Percentiles rank a stretch among this genome's conserved stretches.
These are phyloP conservation scores for Ormosia emarginata DNA, from an alignment of 306 rosid genomes.

Conservation along the genomic window DNA sequence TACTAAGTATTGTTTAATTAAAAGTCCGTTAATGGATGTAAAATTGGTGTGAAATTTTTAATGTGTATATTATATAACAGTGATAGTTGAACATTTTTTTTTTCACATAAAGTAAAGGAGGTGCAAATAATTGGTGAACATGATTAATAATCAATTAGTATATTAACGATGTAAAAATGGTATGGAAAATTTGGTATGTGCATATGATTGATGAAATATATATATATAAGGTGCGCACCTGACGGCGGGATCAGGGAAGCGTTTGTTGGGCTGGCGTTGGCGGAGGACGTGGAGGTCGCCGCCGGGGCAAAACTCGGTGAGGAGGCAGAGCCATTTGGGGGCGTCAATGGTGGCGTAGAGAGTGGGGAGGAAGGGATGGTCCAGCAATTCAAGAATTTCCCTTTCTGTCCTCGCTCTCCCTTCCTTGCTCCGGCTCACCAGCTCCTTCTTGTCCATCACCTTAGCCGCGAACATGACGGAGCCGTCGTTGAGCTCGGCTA, in stretches of 20 bases:
- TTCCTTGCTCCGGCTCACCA: slow-evolving; percentile 66
- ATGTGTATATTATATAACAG: no score
- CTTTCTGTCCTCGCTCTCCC: slow-evolving; percentile 76
- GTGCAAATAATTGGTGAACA: no score
- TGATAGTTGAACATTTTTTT: neutral
- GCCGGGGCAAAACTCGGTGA: slow-evolving; percentile 88
- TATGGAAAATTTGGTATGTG: no score
- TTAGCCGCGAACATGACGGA: slow-evolving; percentile 64
- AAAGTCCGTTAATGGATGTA: no score
- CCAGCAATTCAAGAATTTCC: slow-evolving; percentile 65
- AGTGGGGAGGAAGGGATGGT: slow-evolving; percentile 78
- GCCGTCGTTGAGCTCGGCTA: slow-evolving; percentile 47
- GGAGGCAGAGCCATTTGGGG: slow-evolving; percentile 59
- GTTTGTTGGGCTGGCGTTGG: slow-evolving; percentile 67
- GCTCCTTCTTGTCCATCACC: slow-evolving; percentile 82
- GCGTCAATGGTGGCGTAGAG: slow-evolving; percentile 74
- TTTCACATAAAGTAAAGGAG: no score
- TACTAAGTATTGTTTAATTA: no score
- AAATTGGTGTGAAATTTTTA: no score
- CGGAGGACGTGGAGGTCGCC: slow-evolving; percentile 88
- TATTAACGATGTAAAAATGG: no score
- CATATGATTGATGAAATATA: no score
- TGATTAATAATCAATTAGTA: no score
- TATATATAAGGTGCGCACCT: slow-evolving; percentile 45
- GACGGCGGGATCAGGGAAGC: slow-evolving; percentile 68